A percentile compares a stretch with the other conserved stretches of the same genome.
These are phyloP conservation scores for Fraxinus floribunda DNA, from an alignment of 305 asterid species.

Conservation along the genomic window DNA sequence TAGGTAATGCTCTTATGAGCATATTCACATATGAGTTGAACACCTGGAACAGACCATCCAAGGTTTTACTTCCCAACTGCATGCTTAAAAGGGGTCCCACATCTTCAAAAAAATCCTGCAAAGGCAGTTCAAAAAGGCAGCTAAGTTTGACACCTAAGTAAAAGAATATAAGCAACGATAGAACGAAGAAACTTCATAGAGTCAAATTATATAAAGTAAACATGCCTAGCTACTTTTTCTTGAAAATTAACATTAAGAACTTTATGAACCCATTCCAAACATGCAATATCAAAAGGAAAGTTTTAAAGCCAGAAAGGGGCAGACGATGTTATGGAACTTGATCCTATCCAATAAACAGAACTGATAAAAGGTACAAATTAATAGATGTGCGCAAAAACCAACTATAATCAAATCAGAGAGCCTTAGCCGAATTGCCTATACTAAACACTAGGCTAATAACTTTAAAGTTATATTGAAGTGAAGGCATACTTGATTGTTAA, in stretches of 20 bases:
- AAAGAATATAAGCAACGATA: not conserved
- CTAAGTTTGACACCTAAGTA: conserved; percentile 8
- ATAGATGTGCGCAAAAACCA: not conserved
- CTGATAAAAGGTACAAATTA: not conserved
- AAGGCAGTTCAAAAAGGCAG: conserved; percentile 10
- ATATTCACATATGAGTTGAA: conserved; percentile 75
- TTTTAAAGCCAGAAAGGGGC: conserved; percentile 12
- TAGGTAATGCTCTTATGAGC: conserved; percentile 94
- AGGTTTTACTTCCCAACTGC: conserved; percentile 87
- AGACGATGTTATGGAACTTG: not conserved
- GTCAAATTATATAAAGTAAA: not conserved
- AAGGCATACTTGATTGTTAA: conserved; percentile 3
- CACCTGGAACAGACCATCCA: conserved; percentile 95
- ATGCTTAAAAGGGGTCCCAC: conserved; percentile 91
- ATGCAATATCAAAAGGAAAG: conserved; percentile 17
- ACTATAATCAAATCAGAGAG: not conserved
- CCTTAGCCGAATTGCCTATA: not conserved
- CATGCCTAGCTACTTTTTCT: not conserved
- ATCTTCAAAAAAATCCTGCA: conserved; percentile 95
- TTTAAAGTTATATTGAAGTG: not conserved
- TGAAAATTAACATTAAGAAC: not conserved
- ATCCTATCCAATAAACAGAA: conserved; percentile 15
- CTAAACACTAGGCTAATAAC: not conserved
- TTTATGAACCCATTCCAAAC: conserved; percentile 1
- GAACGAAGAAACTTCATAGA: not conserved